Percentiles rank a stretch among this genome's conserved stretches.
Conservation (phyloP, 257 asterid species). For the Solanum etuberosum region DNA sequence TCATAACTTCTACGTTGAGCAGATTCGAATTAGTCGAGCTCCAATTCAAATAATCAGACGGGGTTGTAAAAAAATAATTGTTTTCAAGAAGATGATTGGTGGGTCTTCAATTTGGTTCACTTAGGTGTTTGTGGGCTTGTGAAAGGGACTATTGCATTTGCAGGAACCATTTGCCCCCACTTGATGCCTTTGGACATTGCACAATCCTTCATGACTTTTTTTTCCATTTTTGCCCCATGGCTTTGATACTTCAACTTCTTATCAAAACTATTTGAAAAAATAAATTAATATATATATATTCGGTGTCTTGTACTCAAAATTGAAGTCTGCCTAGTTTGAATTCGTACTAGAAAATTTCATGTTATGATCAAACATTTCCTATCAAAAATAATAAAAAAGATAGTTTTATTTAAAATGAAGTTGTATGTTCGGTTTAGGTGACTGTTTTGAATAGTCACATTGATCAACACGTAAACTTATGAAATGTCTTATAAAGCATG, state of each 20-base stretch:
- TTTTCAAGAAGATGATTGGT: neutral
- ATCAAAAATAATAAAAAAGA: too few species aligned
- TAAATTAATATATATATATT: neutral
- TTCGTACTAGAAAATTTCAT: neutral
- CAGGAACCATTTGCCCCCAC: neutral
- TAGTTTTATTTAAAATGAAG: too few species aligned
- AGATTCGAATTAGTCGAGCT: neutral
- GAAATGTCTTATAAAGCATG: neutral
- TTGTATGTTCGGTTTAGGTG: neutral
- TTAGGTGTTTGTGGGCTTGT: neutral
- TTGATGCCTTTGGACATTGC: neutral
- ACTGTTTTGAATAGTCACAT: neutral
- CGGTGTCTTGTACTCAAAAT: neutral
- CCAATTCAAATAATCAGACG: too few species aligned
- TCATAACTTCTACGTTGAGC: neutral
- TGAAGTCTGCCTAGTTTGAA: neutral
- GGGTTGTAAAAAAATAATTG: neutral
- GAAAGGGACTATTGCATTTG: neutral
- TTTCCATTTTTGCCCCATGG: neutral
- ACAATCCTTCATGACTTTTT: neutral
- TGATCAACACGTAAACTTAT: neutral
- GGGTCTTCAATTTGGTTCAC: neutral
- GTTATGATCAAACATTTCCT: neutral
- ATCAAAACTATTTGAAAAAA: neutral
- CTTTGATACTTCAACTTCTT: neutral